phyloP scores from a whole-genome alignment of 169 alveolate genomes.

The Plasmodium coatneyi region DNA sequence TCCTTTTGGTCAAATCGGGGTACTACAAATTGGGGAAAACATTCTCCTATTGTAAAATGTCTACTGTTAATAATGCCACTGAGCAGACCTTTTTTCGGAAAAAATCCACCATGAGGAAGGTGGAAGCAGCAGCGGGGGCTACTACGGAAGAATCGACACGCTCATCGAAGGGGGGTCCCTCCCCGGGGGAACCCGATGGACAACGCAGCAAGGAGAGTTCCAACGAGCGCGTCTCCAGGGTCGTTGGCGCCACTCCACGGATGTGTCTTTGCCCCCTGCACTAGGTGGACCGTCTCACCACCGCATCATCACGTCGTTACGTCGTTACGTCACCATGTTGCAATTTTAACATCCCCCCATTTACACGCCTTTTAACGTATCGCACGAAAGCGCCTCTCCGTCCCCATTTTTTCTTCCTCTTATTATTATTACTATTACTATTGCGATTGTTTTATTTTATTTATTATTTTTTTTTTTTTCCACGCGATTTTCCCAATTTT shows the following conservation, averaged over 20 bases:
- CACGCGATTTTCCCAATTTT: not conserved
- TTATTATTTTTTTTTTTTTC: not conserved
- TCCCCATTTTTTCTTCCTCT: not conserved
- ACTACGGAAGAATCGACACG: not conserved
- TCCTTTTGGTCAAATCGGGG: conserved; percentile 1
- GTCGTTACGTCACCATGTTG: not conserved
- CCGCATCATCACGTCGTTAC: too few species aligned
- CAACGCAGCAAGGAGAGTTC: not conserved
- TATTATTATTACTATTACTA: not conserved
- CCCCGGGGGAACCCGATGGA: not conserved
- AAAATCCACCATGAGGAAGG: not conserved
- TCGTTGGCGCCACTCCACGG: not conserved
- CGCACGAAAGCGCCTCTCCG: not conserved
- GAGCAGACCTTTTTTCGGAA: not conserved
- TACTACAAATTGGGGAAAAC: conserved; percentile 37
- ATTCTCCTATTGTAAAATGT: conserved; percentile 26
- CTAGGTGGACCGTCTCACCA: not conserved
- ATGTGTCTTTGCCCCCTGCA: conserved; percentile 48
- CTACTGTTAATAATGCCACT: not conserved
- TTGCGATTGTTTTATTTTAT: not conserved
- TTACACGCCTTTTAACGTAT: not conserved
- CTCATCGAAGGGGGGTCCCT: not conserved
- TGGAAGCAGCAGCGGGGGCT: not conserved
- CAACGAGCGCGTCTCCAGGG: not conserved
- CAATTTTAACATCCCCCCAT: not conserved